Evolutionary conservation across 2,329 filamentous ascomycete species (phyloP).

Genomic region (Penicillium frequentans): DNA sequence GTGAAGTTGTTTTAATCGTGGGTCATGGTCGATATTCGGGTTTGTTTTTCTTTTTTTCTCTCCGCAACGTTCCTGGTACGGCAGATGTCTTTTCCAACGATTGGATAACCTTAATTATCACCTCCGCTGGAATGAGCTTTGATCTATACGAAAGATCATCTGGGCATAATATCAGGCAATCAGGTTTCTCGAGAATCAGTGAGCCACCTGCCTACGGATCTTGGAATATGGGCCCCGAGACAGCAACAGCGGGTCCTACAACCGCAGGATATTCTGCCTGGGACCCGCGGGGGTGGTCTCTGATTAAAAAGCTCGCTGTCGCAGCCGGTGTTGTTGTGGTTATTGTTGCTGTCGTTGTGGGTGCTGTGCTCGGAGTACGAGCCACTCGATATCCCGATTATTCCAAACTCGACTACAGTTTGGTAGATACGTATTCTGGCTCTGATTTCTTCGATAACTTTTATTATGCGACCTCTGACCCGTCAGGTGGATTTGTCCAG

Average conservation of each 20-base stretch:
- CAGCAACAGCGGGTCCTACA: background rate
- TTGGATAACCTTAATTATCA: background rate
- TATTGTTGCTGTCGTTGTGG: slow-evolving; percentile 44
- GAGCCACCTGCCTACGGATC: background rate
- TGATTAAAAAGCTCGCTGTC: slow-evolving; percentile 5
- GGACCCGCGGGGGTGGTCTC: slow-evolving; percentile 8
- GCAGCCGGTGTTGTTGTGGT: slow-evolving; percentile 32
- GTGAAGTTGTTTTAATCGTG: background rate
- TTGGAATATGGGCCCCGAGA: background rate
- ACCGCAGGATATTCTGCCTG: background rate
- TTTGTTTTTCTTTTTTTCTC: background rate
- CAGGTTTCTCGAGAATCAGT: background rate
- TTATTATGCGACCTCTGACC: slow-evolving; percentile 44
- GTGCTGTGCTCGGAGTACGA: slow-evolving; percentile 38
- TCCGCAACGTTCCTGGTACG: background rate
- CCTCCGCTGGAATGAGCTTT: background rate
- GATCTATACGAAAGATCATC: background rate
- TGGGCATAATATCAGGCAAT: background rate
- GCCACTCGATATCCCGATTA: slow-evolving; percentile 38
- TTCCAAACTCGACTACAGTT: slow-evolving; percentile 32
- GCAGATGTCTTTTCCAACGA: background rate
- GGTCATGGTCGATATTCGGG: background rate
- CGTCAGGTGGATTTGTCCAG: slow-evolving; percentile 43
- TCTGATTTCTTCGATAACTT: slow-evolving; percentile 46
- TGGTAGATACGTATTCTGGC: slow-evolving; percentile 41